Conservation (phyloP, 805 yeast species). For the Lachancea quebecensis region DNA sequence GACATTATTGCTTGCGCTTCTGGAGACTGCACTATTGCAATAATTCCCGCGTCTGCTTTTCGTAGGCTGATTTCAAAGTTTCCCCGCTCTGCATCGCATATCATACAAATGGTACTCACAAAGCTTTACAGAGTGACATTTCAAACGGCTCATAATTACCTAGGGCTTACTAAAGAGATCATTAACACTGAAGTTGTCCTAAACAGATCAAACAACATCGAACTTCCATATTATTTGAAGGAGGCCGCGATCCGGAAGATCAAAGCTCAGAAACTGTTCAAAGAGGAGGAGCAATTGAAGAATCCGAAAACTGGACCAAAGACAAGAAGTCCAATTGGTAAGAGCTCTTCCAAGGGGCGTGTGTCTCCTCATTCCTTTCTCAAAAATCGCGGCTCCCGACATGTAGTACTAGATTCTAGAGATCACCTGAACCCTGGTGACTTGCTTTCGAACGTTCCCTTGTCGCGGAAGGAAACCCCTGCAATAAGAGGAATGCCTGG, state of each 20-base stretch:
- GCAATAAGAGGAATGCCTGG: not conserved
- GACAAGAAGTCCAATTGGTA: not conserved
- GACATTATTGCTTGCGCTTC: slow-evolving; percentile 69
- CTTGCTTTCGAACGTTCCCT: slow-evolving; percentile 71
- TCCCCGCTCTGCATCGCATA: slow-evolving; percentile 88
- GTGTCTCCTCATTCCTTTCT: slow-evolving; percentile 3
- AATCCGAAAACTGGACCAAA: not conserved
- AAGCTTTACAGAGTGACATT: slow-evolving; percentile 85
- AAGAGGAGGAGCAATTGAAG: not conserved
- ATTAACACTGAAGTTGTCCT: slow-evolving; percentile 65
- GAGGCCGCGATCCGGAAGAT: slow-evolving; percentile 46
- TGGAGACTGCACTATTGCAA: slow-evolving; percentile 75
- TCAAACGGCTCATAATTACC: slow-evolving; percentile 79
- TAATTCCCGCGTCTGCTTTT: slow-evolving; percentile 83
- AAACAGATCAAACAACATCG: slow-evolving; percentile 42
- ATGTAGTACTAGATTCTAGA: slow-evolving; percentile 48
- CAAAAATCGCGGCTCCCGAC: slow-evolving; percentile 32
- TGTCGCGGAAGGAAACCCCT: slow-evolving; percentile 37
- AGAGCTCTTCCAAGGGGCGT: not conserved
- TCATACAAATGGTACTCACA: slow-evolving; percentile 85
- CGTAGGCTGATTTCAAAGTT: slow-evolving; percentile 60
- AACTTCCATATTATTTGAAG: slow-evolving; percentile 58
- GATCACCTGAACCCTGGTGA: slow-evolving; percentile 75
- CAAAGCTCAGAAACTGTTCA: slow-evolving; percentile 21
- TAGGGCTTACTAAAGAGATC: slow-evolving; percentile 78